Conservation (phyloP, 441 rosid species). For the Erodium trifolium region DNA sequence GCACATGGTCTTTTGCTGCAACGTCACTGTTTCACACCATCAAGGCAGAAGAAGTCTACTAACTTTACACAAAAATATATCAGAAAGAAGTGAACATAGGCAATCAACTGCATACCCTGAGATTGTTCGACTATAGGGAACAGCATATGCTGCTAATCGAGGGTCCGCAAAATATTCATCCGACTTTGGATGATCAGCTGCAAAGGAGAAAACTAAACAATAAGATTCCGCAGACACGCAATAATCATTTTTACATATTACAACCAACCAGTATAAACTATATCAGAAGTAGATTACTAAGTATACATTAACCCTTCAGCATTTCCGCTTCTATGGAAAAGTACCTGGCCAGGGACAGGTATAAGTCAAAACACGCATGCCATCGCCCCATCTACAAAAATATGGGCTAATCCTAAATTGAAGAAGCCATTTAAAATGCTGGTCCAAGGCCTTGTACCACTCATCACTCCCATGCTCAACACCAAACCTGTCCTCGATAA, state of each 20-base stretch:
- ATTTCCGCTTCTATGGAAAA: slow-evolving; percentile 13
- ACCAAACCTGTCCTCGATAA: slow-evolving; percentile 92
- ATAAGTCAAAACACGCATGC: slow-evolving; percentile 91
- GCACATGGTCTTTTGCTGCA: slow-evolving; percentile 59
- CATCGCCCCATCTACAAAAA: slow-evolving; percentile 86
- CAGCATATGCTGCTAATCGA: slow-evolving; percentile 89
- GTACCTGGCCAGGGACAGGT: slow-evolving; percentile 94
- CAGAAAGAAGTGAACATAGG: slow-evolving; percentile 25
- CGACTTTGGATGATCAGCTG: slow-evolving; percentile 84
- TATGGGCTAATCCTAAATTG: slow-evolving; percentile 87
- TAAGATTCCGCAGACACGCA: background rate
- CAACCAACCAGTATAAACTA: slow-evolving; percentile 5
- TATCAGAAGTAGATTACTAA: slow-evolving; percentile 11
- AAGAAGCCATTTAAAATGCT: slow-evolving; percentile 92
- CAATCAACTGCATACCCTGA: slow-evolving; percentile 45
- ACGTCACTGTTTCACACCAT: slow-evolving; percentile 51
- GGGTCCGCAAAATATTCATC: slow-evolving; percentile 80
- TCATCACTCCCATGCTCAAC: slow-evolving; percentile 74
- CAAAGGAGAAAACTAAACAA: slow-evolving; percentile 20
- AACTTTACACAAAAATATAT: slow-evolving; percentile 28
- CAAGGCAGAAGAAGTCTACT: slow-evolving; percentile 25
- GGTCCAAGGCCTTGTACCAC: slow-evolving; percentile 73
- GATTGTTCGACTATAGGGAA: slow-evolving; percentile 56
- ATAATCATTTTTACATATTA: background rate
- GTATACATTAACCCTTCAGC: slow-evolving; percentile 7